Evolutionary conservation across 2,329 filamentous ascomycete genomes (phyloP), one percentile per base, ranked within the genome.

Genomic region (Aspergillus flavus): DNA sequence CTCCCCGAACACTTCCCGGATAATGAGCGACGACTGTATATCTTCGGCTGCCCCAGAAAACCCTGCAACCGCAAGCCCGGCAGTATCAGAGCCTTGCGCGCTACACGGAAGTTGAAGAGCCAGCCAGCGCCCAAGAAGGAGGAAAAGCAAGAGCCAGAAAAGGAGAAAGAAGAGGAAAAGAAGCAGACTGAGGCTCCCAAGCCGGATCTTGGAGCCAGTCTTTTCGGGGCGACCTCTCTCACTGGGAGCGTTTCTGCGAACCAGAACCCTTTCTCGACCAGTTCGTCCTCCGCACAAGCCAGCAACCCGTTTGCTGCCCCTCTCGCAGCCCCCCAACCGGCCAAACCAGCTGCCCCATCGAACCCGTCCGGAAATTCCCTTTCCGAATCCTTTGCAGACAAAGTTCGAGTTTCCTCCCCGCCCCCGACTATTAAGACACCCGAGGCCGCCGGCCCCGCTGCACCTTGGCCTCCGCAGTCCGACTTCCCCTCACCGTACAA

Each of bases 1-100:
- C 85, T 98, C 4, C 94, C 93, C 16, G 91, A 94, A 61, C 85
- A 88, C 56, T 97, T 97, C 73, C 91, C 93, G 1, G 88, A 89
- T 61, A 92, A 98, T 78, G 93, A 97, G 73, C 86, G 95, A 69
- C 87, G 94, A 65, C 76, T 99, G 21, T 98, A 97, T 73, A 84
- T 99, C 14, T 93, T 96, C 76, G 87, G 87, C 21, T 99, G 95
- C 78, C 86, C 88, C 63, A 85, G 87, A 68, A 92, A 91, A 76
- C 83, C 87, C 12, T 99, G 95, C 75, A 87, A 91, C 71, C 86
- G 94, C 66, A 94, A 93, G 72, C 85, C 89, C 23, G 95, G 95
- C 1, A 94, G 91, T 75, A 85, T 97, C 62, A 86, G 94, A 32
- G 91, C 85, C 0, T 74, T 97, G 46, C 84, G 94, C 63, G 91